These are phyloP conservation scores for Pseudocercospora ulei DNA, from an alignment of 2,329 filamentous ascomycete species.

Conservation along the genomic window DNA sequence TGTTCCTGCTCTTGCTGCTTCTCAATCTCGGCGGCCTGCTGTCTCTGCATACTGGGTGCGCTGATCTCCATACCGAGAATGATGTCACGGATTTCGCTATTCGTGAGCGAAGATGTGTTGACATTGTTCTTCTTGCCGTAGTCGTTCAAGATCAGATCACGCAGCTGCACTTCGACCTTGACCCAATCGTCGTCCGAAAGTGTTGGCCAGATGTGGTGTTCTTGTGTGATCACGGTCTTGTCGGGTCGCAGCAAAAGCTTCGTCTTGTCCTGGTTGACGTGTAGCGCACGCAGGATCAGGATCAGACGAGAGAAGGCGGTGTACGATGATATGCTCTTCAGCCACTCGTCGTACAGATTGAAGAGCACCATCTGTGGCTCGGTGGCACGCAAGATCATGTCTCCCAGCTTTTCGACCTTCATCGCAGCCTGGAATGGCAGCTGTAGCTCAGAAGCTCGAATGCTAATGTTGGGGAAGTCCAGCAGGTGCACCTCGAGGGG, in stretches of 20 bases:
- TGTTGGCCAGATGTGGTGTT: conserved; percentile 97
- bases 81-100: conserved; percentile 93
- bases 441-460: conserved; percentile 91
- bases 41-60: conserved; percentile 92
- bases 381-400: conserved; percentile 96
- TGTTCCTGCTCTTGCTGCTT: conserved; percentile 97
- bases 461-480: conserved; percentile 98
- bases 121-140: conserved; percentile 99
- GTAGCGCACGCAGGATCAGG: conserved; percentile 82
- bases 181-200: conserved; percentile 96
- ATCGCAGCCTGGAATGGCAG: conserved; percentile 98
- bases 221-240: conserved; percentile 95
- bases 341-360: conserved; percentile 97
- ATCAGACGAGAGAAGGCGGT: conserved; percentile 95
- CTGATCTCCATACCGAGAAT: conserved; percentile 99
- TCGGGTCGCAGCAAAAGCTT: conserved; percentile 90
- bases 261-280: conserved; percentile 97
- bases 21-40: conserved; percentile 96
- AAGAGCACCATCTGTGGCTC: conserved; percentile 99
- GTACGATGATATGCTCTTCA: conserved; percentile 97
- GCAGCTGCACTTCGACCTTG: conserved; percentile 93
- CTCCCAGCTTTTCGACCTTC: conserved; percentile 98
- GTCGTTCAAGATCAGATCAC: conserved; percentile 93
- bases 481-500: conserved; percentile 93
- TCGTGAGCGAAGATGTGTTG: conserved; percentile 93